Conservation (phyloP, 2,329 filamentous ascomycete genomes). For the Emericellopsis atlantica region DNA sequence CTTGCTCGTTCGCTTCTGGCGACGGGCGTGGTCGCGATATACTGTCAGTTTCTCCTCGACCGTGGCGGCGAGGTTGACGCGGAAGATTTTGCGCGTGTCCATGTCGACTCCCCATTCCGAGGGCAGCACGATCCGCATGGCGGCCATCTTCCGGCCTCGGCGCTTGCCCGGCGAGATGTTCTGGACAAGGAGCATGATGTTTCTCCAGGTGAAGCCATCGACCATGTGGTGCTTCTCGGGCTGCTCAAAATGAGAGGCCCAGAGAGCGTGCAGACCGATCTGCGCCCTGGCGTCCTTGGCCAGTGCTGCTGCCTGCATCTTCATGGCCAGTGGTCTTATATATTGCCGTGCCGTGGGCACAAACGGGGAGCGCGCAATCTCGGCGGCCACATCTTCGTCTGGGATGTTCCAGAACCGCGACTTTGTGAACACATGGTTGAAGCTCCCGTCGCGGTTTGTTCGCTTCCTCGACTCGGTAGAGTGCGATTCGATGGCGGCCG, state of each 20-base stretch:
- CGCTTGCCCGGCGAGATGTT: constrained; percentile 19
- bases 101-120: constrained; percentile 19
- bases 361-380: constrained; percentile 2
- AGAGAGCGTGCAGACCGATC: too few species aligned
- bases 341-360: constrained; percentile 2
- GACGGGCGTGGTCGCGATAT: constrained; percentile 5
- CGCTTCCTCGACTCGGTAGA: neutral
- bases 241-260: constrained; percentile 5
- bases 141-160: constrained; percentile 17
- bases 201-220: constrained; percentile 20
- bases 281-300: too few species aligned
- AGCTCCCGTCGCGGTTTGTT: neutral
- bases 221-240: constrained; percentile 10
- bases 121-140: constrained; percentile 22
- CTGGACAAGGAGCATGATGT: constrained; percentile 23
- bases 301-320: too few species aligned
- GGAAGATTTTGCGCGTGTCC: constrained; percentile 9
- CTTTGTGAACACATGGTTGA: constrained; percentile 1
- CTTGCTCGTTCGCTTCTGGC: constrained; percentile 2
- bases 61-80: too few species aligned
- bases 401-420: neutral
- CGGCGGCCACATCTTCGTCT: neutral
- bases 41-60: constrained; percentile 17
- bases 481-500: neutral
- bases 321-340: neutral